Evolutionary conservation across 164 flowering plant genomes (phyloP).

Genomic region (Macadamia integrifolia): DNA sequence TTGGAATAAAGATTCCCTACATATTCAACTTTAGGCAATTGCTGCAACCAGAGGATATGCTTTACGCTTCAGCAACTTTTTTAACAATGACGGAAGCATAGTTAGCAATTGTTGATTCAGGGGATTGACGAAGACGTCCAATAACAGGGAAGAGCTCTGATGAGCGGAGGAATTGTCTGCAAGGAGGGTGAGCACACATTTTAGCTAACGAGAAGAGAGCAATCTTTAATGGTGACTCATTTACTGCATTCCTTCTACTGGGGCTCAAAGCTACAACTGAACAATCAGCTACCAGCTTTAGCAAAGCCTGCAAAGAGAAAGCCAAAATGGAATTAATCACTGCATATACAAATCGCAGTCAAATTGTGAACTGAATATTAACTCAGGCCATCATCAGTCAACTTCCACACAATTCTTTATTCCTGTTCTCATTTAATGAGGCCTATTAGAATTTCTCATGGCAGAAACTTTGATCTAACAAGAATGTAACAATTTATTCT

Average conservation of each 20-base stretch:
- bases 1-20: no score
- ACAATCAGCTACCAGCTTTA: constrained; percentile 75
- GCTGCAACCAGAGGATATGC: no score
- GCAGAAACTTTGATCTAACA: no score
- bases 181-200: constrained; percentile 71
- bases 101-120: constrained; percentile 67
- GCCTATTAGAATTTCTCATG: no score
- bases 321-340: background rate
- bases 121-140: constrained; percentile 68
- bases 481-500: no score
- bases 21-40: no score
- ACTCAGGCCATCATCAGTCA: background rate
- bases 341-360: background rate
- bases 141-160: constrained; percentile 69
- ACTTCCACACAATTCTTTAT: no score
- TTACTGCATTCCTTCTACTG: constrained; percentile 58
- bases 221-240: constrained; percentile 87
- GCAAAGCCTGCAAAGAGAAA: constrained; percentile 59
- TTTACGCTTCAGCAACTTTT: constrained; percentile 47
- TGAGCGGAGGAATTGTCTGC: constrained; percentile 62
- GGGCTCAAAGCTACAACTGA: constrained; percentile 71
- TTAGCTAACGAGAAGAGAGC: constrained; percentile 88
- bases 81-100: constrained; percentile 59
- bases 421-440: no score
- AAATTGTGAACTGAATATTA: background rate